These are phyloP conservation scores for Gamarada debralockiae DNA, from an alignment of 495 filamentous ascomycete species.

Conservation along the genomic window DNA sequence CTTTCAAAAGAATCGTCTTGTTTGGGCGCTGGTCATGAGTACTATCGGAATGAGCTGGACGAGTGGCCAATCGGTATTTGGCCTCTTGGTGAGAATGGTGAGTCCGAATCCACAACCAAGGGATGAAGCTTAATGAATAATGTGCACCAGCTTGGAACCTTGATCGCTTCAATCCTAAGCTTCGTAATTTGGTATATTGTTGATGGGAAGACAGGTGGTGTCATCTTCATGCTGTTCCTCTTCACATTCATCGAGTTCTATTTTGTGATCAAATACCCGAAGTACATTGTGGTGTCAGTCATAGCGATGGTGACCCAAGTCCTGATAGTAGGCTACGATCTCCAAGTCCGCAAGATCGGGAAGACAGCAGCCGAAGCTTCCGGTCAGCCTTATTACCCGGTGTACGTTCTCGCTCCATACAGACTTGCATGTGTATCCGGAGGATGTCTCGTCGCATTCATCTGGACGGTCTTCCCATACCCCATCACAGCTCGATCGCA, in stretches of 20 bases:
- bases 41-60: constrained; percentile 57
- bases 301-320: constrained; percentile 64
- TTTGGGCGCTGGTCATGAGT: constrained; percentile 78
- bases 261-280: constrained; percentile 60
- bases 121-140: constrained; percentile 55
- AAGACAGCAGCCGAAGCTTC: constrained; percentile 49
- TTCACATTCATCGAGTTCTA: constrained; percentile 41
- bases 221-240: not conserved
- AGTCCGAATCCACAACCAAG: not conserved
- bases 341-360: constrained; percentile 53
- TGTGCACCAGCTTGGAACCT: constrained; percentile 49
- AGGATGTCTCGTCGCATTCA: constrained; percentile 66
- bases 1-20: constrained; percentile 65
- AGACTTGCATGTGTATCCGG: constrained; percentile 64
- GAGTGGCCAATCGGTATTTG: constrained; percentile 65
- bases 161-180: constrained; percentile 61
- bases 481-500: constrained; percentile 71
- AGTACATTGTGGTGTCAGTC: constrained; percentile 58
- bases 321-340: constrained; percentile 71
- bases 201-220: constrained; percentile 42
- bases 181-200: constrained; percentile 78
- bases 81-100: constrained; percentile 38
- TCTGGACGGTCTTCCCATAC: constrained; percentile 81
- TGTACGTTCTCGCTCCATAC: constrained; percentile 65
- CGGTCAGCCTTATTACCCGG: constrained; percentile 66